Conservation (phyloP, 148 eudicot species). For the Arbutus unedo region DNA sequence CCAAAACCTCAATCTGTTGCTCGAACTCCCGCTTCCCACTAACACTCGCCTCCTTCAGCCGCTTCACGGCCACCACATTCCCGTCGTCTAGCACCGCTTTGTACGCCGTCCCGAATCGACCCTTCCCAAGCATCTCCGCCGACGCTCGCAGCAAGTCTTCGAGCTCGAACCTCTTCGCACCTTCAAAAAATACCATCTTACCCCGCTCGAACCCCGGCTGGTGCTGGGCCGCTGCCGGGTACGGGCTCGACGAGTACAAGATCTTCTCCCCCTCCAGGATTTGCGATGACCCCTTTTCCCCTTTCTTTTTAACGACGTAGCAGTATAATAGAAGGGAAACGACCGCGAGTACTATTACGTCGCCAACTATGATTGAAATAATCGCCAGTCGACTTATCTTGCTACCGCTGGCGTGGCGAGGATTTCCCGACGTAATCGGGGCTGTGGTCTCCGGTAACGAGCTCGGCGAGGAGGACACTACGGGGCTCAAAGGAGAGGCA, state of each 20-base stretch:
- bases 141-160: conserved; percentile 87
- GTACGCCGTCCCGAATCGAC: conserved; percentile 84
- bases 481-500: conserved; percentile 22
- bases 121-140: conserved; percentile 94
- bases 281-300: conserved; percentile 12
- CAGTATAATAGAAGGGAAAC: conserved; percentile 52
- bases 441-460: conserved; percentile 23
- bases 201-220: conserved; percentile 43
- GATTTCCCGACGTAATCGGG: conserved; percentile 12
- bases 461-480: conserved; percentile 48
- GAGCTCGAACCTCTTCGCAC: conserved; percentile 69
- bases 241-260: conserved; percentile 67
- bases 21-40: conserved; percentile 66
- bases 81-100: conserved; percentile 89
- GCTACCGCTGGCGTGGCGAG: background rate
- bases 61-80: conserved; percentile 74
- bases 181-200: conserved; percentile 78
- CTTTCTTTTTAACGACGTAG: conserved; percentile 39
- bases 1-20: conserved; percentile 74
- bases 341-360: conserved; percentile 44
- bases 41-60: conserved; percentile 54
- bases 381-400: conserved; percentile 47
- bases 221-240: conserved; percentile 17
- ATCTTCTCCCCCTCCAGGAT: conserved; percentile 55
- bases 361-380: conserved; percentile 56